Percentiles rank a stretch among this genome's conserved stretches.
Evolutionary conservation across 2,329 filamentous ascomycete genomes (phyloP).

Genomic region (Lasiodiplodia sp.): DNA sequence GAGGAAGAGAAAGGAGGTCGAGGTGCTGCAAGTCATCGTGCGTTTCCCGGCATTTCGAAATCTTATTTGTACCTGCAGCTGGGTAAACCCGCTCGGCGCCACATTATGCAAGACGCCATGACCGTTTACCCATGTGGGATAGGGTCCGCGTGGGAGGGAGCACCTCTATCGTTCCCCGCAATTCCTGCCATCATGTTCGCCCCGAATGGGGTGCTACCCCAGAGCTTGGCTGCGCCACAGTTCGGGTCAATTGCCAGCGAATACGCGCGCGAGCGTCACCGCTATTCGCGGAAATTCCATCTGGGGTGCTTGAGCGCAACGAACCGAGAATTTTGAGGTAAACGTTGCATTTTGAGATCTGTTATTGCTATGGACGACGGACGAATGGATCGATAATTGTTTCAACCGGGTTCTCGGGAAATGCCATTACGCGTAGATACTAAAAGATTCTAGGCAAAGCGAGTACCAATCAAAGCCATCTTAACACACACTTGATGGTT

Average conservation of each 20-base stretch:
- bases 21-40: slow-evolving; percentile 11
- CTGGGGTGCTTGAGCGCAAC: neutral
- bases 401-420: neutral
- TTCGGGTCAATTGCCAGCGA: slow-evolving; percentile 19
- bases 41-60: neutral
- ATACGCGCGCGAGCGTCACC: slow-evolving; percentile 8
- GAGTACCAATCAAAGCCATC: neutral
- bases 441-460: neutral
- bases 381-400: neutral
- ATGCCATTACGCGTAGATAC: neutral
- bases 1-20: neutral
- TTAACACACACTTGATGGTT: neutral
- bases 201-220: slow-evolving; percentile 1
- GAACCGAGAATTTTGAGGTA: neutral
- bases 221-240: slow-evolving; percentile 20
- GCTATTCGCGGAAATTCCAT: slow-evolving; percentile 20
- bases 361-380: neutral
- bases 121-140: slow-evolving; percentile 4
- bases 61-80: slow-evolving; percentile 24
- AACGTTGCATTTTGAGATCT: neutral
- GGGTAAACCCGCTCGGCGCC: neutral
- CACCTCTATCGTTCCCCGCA: slow-evolving; percentile 13
- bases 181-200: neutral
- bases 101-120: neutral
- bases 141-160: neutral